These are phyloP conservation scores for Dissophora globulifera DNA, from an alignment of 192 early-diverging fungal genomes.

Conservation along the genomic window DNA sequence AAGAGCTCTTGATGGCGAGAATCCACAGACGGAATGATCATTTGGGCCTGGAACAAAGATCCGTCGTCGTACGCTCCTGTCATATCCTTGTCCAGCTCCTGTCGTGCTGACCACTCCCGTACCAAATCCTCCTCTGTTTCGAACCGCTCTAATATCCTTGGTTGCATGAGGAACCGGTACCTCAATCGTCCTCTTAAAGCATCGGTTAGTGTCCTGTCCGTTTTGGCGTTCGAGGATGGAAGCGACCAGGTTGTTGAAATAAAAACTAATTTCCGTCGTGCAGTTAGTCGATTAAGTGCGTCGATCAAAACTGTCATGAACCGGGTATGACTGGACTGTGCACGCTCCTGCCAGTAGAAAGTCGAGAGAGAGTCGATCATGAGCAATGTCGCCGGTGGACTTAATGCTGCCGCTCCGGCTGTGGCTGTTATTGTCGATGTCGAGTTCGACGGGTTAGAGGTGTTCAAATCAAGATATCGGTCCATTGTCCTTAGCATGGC, in stretches of 20 bases:
- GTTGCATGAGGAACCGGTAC: conserved; percentile 40
- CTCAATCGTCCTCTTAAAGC: conserved; percentile 16
- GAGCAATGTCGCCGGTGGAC: conserved; percentile 23
- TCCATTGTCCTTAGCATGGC: conserved; percentile 35
- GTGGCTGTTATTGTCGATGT: background rate
- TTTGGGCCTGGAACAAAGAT: conserved; percentile 44
- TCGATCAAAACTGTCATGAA: conserved; percentile 14
- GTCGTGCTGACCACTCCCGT: conserved; percentile 11
- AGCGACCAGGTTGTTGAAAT: conserved; percentile 34
- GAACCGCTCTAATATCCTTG: conserved; percentile 17
- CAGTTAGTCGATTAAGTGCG: conserved; percentile 13
- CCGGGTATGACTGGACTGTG: conserved; percentile 15
- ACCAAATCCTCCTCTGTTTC: conserved; percentile 9
- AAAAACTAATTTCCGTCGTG: conserved; percentile 26
- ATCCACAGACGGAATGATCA: conserved; percentile 15
- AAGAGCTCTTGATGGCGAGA: conserved; percentile 11
- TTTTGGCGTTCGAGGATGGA: background rate
- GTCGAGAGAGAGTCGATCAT: conserved; percentile 40
- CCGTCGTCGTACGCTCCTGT: background rate
- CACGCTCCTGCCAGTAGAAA: conserved; percentile 42
- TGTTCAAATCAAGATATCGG: conserved; percentile 4
- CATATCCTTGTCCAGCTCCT: background rate
- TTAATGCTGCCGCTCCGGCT: conserved; percentile 7
- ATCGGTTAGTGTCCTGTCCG: conserved; percentile 31
- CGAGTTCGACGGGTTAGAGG: background rate